phyloP scores from a whole-genome alignment of 441 rosid genomes.

The Euphorbia corollata region DNA sequence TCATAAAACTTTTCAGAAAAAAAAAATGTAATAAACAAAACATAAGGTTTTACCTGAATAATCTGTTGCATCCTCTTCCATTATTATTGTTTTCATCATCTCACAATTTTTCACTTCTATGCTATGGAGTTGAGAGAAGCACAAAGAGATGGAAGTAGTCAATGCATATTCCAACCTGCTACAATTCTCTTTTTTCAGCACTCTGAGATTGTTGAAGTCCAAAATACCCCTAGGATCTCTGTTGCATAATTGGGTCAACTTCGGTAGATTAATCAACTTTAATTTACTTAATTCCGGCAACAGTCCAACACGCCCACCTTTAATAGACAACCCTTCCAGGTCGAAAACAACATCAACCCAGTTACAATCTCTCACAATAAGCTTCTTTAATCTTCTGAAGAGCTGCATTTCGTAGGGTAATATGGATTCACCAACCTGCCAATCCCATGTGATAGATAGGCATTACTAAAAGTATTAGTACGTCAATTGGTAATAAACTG shows the following conservation, averaged over 20 bases:
- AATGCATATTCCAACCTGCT: slow-evolving; percentile 15
- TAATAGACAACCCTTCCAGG: too few relatives aligned
- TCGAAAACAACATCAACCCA: too few relatives aligned
- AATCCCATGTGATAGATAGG: too few relatives aligned
- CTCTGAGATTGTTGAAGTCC: slow-evolving; percentile 6
- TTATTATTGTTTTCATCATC: slow-evolving; percentile 4
- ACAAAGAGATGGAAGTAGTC: slow-evolving; percentile 9
- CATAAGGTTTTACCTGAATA: too few relatives aligned
- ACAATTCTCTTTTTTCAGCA: neutral
- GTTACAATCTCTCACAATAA: too few relatives aligned
- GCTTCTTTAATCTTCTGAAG: too few relatives aligned
- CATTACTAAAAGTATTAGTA: too few relatives aligned
- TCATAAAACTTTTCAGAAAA: too few relatives aligned
- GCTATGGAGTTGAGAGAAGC: neutral
- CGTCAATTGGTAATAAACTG: too few relatives aligned
- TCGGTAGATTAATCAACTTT: slow-evolving; percentile 9
- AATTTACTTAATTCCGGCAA: neutral
- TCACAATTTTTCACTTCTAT: neutral
- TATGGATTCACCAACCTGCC: too few relatives aligned
- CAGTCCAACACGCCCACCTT: neutral
- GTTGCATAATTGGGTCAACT: slow-evolving; percentile 6
- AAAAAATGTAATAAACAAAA: too few relatives aligned
- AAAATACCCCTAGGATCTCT: neutral
- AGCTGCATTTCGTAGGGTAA: too few relatives aligned
- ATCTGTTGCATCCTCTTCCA: neutral